Base-by-base conservation (phyloP, 2,329 filamentous ascomycete species). In the Graphiopsis chlorocephala region DNA sequence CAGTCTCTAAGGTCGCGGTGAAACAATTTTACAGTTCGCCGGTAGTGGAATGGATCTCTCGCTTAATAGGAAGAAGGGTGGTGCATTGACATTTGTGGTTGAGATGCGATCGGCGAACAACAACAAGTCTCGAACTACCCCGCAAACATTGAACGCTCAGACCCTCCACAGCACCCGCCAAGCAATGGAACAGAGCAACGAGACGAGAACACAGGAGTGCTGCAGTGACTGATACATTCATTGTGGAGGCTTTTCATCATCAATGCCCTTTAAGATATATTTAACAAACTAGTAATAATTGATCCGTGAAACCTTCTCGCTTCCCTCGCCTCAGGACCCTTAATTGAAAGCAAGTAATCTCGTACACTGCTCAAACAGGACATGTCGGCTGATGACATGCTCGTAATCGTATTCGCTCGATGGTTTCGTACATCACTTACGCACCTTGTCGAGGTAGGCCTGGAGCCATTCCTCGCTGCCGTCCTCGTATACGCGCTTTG, bases 401-500 rank as follows among this genome's bases (percentile, higher is more conserved):
- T 56, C 53, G 20, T 23, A 4, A 20, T 56, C 20, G 31, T 35
- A 25, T 56, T 29, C 17, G 23, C 29, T 35, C 29, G 28, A 38
- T 56, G 31, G n/a, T 29, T 61, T 26, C n/a, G 11, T 12, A 50
- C 42, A 56, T 58, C 61, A 57, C 42, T 64, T 64, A 20, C 63
- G 65, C 12, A 65, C 23, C 62, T 70, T 72, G 26, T 72, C 66
- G 42, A 73, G 64, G 38, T 71, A 73, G 3, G 64, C 38, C 8
- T 47, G 45, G 20, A 75, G 29, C 72, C 69, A 74, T 47, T 75
- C 73, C 61, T 72, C 72, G 12, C 47, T 68, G 4, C 72, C 72
- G 58, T 74, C 71, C 53, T 74, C 72, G 55, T 66, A 75, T 14
- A 71, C 25, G 14, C 64, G 66, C 67, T 71, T 74, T 10, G 71